Percentiles rank a stretch among this genome's conserved stretches.
These are phyloP conservation scores for Syncephalastrum contaminatum DNA, from an alignment of 371 early-diverging fungal genomes.

Conservation along the genomic window DNA sequence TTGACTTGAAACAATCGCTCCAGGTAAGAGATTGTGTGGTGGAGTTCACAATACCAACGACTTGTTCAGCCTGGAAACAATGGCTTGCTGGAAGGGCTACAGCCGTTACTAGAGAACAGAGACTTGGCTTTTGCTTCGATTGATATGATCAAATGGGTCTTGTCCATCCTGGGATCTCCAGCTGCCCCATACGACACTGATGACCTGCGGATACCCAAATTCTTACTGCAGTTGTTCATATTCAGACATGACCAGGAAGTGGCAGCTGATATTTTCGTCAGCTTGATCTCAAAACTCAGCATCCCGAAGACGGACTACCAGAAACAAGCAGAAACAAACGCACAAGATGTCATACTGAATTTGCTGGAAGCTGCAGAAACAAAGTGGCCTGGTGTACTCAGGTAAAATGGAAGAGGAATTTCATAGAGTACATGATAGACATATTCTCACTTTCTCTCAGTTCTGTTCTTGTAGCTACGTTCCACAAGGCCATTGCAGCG, in stretches of 20 bases:
- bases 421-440: too few relatives aligned
- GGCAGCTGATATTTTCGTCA: slow-evolving; percentile 31
- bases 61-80: slow-evolving; percentile 25
- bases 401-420: slow-evolving; percentile 9
- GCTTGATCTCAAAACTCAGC: slow-evolving; percentile 26
- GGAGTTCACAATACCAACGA: neutral
- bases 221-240: slow-evolving; percentile 29
- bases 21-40: slow-evolving; percentile 22
- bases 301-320: too few relatives aligned
- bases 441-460: too few relatives aligned
- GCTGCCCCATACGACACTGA: slow-evolving; percentile 13
- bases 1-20: slow-evolving; percentile 12
- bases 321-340: too few relatives aligned
- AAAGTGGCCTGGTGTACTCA: slow-evolving; percentile 41
- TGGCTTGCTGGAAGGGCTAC: slow-evolving; percentile 33
- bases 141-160: slow-evolving; percentile 37
- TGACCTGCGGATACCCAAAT: slow-evolving; percentile 36
- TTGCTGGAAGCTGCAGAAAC: slow-evolving; percentile 32
- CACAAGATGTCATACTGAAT: slow-evolving; percentile 28
- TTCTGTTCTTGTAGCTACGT: too few relatives aligned
- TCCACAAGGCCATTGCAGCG: too few relatives aligned
- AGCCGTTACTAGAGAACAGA: slow-evolving; percentile 34
- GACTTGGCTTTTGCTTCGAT: slow-evolving; percentile 36
- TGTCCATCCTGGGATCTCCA: slow-evolving; percentile 17
- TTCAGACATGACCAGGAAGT: slow-evolving; percentile 16